These are phyloP conservation scores for Cryphonectria japonica DNA, from an alignment of 2,329 filamentous ascomycete species.

Conservation along the genomic window DNA sequence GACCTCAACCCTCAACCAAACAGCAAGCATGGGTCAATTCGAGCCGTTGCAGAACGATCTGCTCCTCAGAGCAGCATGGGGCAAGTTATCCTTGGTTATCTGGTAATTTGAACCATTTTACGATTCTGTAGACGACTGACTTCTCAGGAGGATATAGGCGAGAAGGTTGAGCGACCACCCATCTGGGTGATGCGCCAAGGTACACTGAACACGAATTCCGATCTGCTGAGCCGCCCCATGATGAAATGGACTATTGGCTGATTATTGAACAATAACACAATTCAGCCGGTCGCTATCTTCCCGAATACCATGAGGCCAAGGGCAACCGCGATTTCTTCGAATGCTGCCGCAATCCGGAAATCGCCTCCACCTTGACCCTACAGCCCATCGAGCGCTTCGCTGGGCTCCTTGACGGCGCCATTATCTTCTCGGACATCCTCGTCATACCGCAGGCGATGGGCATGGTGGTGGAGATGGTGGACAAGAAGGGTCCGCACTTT, in stretches of 20 bases:
- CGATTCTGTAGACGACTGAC: slow-evolving; percentile 14
- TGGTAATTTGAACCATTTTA: neutral
- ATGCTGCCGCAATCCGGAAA: slow-evolving; percentile 91
- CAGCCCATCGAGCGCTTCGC: slow-evolving; percentile 92
- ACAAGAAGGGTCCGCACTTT: slow-evolving; percentile 92
- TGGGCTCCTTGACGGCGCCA: slow-evolving; percentile 91
- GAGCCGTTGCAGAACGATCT: slow-evolving; percentile 90
- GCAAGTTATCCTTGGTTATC: slow-evolving; percentile 51
- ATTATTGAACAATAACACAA: slow-evolving; percentile 19
- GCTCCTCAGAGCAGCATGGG: slow-evolving; percentile 85
- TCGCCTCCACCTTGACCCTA: slow-evolving; percentile 89
- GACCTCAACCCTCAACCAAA: slow-evolving; percentile 7
- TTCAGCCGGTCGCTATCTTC: slow-evolving; percentile 90
- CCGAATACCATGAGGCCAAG: slow-evolving; percentile 97
- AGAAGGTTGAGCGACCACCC: slow-evolving; percentile 88
- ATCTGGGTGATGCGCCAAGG: slow-evolving; percentile 99
- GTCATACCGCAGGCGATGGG: slow-evolving; percentile 98
- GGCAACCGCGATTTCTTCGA: slow-evolving; percentile 92
- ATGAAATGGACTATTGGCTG: slow-evolving; percentile 24
- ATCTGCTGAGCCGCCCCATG: slow-evolving; percentile 27
- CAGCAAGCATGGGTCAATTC: slow-evolving; percentile 51
- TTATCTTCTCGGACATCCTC: slow-evolving; percentile 98
- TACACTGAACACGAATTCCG: slow-evolving; percentile 44
- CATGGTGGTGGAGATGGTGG: slow-evolving; percentile 98
- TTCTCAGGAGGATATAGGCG: slow-evolving; percentile 56